These are phyloP conservation scores for Botrytis porri DNA, from an alignment of 2,329 filamentous ascomycete species.

Conservation along the genomic window DNA sequence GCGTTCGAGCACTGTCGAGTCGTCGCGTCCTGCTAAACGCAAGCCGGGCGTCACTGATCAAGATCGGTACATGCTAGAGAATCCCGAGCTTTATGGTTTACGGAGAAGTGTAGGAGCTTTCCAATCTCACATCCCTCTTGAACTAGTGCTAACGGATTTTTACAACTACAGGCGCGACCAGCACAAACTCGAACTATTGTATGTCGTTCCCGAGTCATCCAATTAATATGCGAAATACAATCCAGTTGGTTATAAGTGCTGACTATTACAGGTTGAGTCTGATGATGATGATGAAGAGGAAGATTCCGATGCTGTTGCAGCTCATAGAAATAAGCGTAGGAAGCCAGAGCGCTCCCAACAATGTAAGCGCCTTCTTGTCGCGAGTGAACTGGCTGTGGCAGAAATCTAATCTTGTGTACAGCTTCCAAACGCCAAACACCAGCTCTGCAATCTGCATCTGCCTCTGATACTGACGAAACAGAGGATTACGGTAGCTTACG, in stretches of 20 bases:
- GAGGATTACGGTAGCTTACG: conserved; percentile 76
- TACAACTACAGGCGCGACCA: conserved; percentile 48
- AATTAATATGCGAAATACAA: not conserved
- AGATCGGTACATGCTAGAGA: conserved; percentile 74
- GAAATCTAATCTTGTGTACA: conserved; percentile 37
- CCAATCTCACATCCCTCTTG: not conserved
- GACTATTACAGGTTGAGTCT: conserved; percentile 51
- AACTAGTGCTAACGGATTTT: conserved; percentile 26
- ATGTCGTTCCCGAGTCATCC: conserved; percentile 37
- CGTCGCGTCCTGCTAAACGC: conserved; percentile 69
- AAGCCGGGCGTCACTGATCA: conserved; percentile 67
- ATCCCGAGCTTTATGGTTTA: conserved; percentile 92
- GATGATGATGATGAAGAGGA: conserved; percentile 52
- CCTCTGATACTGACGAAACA: conserved; percentile 67
- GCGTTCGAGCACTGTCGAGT: conserved; percentile 67
- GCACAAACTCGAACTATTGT: conserved; percentile 55
- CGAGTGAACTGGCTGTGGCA: conserved; percentile 24
- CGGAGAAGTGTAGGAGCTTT: conserved; percentile 74
- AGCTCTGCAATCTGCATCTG: conserved; percentile 52
- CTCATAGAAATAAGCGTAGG: conserved; percentile 59
- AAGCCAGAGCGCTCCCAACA: conserved; percentile 63
- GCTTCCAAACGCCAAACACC: conserved; percentile 61
- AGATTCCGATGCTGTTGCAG: conserved; percentile 69
- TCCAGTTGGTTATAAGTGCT: conserved; percentile 24
- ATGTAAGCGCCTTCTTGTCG: conserved; percentile 47